A percentile compares a stretch with the other conserved stretches of the same genome.
These are phyloP conservation scores for Penicillium thymicola DNA, from an alignment of 2,329 filamentous ascomycete genomes.

Conservation along the genomic window DNA sequence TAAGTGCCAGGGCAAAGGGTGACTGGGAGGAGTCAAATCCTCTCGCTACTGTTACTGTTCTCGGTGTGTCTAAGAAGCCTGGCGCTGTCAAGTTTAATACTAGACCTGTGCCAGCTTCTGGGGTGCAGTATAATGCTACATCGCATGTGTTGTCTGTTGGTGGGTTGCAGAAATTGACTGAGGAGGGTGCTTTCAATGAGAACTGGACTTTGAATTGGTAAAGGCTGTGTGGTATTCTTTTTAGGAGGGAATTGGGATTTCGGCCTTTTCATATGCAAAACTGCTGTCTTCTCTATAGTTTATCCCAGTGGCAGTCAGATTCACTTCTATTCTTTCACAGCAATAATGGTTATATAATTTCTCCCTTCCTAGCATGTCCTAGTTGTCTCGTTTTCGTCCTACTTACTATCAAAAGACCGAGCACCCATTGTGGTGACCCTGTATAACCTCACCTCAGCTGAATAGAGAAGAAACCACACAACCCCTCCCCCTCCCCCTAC, in stretches of 20 bases:
- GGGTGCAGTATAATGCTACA: conserved; percentile 50
- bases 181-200: conserved; percentile 55
- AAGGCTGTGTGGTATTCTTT: conserved; percentile 6
- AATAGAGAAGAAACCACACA: neutral
- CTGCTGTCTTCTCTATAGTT: neutral
- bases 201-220: conserved; percentile 59
- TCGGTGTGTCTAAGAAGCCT: conserved; percentile 52
- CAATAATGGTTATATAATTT: neutral
- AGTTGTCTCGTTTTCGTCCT: neutral
- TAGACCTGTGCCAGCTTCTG: conserved; percentile 37
- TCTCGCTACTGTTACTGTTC: conserved; percentile 60
- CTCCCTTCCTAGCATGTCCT: no score
- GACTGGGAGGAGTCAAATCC: conserved; percentile 55
- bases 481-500: neutral
- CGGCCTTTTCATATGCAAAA: neutral
- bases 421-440: neutral
- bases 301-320: neutral
- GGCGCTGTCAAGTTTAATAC: conserved; percentile 54
- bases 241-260: neutral
- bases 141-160: conserved; percentile 51
- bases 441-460: neutral
- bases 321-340: neutral
- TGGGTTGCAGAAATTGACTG: conserved; percentile 50
- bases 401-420: neutral
- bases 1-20: conserved; percentile 52